Base-by-base conservation (phyloP, 257 asterid genomes). In the Primulina tabacum region DNA sequence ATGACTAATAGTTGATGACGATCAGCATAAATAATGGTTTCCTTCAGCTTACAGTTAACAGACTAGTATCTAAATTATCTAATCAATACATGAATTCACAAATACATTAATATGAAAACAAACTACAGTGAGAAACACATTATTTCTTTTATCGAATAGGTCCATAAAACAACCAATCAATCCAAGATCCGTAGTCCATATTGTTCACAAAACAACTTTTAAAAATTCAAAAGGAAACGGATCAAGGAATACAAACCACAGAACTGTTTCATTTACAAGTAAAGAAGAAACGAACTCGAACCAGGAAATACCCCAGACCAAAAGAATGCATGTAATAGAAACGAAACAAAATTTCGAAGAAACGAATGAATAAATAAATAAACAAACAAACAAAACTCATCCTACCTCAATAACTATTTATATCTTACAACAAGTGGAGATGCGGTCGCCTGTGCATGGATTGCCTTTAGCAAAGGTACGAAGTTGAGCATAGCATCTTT, bases 391-490 rank as follows among this genome's bases (percentile, higher is more conserved):
- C 10, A 64, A 60, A 59, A 37, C 52, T 11, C 17, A 34, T 60
- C 55, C 24, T 33, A 29, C 69, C 24, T n/a, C 74, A 58, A 70
- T 64, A 76, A 62, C 26, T 71, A 60, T 70, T 8, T 59, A 43
- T 20, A 62, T 57, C 56, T 65, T 40, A 72, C 69, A 52, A 65
- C 64, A 52, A 78, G 69, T 4, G 74, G 62, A 52, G 73, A 57
- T 29, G 78, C 21, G 3, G 82, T 18, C 33, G 73, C 71, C 77
- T 70, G 65, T 43, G 67, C 69, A 32, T 75, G 78, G 56, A 82
- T 67, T 40, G 82, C 83, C 65, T 69, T 78, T 78, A 82, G 50
- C 60, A 83, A 72, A 57, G 81, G 79, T 65, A 81, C 69, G 32
- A 80, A 88, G 57, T 77, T 76, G 73, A 37, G 62, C n/a, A 79